A percentile compares a stretch with the other conserved stretches of the same genome.
Evolutionary conservation across 2,329 filamentous ascomycete species (phyloP).

Genomic region (Alternaria solani): DNA sequence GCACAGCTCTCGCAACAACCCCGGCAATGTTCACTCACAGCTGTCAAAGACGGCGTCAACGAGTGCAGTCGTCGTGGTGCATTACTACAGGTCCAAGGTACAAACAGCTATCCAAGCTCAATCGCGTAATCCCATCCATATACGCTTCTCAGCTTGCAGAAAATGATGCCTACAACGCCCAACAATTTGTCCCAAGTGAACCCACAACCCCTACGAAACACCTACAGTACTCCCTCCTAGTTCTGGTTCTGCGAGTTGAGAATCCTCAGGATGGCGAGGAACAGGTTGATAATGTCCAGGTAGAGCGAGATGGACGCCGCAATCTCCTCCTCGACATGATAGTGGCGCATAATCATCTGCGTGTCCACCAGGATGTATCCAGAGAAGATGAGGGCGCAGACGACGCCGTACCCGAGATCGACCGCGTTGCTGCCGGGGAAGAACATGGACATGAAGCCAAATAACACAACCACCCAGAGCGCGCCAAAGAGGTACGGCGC

Average conservation of each 20-base stretch:
- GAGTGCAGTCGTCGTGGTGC: not conserved
- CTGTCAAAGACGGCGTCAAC: not conserved
- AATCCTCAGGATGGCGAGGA: constrained; percentile 93
- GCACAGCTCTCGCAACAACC: not conserved
- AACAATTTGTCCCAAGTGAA: constrained; percentile 1
- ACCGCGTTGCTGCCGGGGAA: constrained; percentile 82
- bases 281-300: constrained; percentile 95
- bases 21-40: not conserved
- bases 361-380: constrained; percentile 97
- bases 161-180: not conserved
- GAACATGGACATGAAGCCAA: constrained; percentile 92
- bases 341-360: constrained; percentile 92
- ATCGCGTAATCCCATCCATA: not conserved
- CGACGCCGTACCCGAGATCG: constrained; percentile 85
- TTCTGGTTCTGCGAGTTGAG: constrained; percentile 96
- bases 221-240: constrained; percentile 55
- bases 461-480: constrained; percentile 89
- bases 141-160: not conserved
- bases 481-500: constrained; percentile 92
- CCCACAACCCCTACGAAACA: not conserved
- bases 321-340: constrained; percentile 98
- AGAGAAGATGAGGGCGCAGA: constrained; percentile 87
- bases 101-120: not conserved
- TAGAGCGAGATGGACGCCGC: constrained; percentile 94
- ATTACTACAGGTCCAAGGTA: not conserved